A percentile compares a stretch with the other conserved stretches of the same genome.
These are phyloP conservation scores for Emiliania huxleyi DNA, from an alignment of 78 protist species.

Conservation along the genomic window DNA sequence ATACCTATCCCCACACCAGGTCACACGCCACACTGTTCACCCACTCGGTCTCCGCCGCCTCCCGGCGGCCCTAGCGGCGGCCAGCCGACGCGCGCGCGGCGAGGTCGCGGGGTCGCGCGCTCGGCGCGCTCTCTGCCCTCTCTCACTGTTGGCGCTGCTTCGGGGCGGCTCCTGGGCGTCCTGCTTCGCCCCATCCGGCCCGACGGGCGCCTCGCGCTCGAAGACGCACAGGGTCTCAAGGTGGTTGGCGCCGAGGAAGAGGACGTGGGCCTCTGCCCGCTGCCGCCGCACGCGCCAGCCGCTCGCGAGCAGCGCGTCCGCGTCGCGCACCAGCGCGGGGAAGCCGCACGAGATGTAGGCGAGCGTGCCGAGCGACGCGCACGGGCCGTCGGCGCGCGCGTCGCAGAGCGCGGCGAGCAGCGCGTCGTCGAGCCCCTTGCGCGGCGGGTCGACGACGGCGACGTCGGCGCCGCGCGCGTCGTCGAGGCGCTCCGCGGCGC, in stretches of 20 bases:
- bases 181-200: no score
- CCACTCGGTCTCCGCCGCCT: no score
- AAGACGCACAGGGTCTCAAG: neutral
- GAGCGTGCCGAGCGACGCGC: neutral
- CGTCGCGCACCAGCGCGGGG: neutral
- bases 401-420: neutral
- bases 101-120: no score
- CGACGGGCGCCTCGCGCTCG: no score
- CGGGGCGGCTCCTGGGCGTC: no score
- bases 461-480: neutral
- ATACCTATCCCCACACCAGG: no score
- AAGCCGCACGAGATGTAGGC: neutral
- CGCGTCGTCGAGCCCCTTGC: neutral
- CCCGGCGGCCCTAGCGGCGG: no score
- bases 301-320: neutral
- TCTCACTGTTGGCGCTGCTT: no score
- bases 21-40: no score
- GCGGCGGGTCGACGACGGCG: constrained; percentile 12
- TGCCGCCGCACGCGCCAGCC: neutral
- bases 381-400: neutral
- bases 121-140: no score
- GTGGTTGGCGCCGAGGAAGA: neutral
- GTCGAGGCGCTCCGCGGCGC: neutral
- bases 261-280: neutral
- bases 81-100: no score